A percentile compares a stretch with the other conserved stretches of the same genome.
Evolutionary conservation across 257 asterid species (phyloP).

Genomic region (Solanum sitiens): DNA sequence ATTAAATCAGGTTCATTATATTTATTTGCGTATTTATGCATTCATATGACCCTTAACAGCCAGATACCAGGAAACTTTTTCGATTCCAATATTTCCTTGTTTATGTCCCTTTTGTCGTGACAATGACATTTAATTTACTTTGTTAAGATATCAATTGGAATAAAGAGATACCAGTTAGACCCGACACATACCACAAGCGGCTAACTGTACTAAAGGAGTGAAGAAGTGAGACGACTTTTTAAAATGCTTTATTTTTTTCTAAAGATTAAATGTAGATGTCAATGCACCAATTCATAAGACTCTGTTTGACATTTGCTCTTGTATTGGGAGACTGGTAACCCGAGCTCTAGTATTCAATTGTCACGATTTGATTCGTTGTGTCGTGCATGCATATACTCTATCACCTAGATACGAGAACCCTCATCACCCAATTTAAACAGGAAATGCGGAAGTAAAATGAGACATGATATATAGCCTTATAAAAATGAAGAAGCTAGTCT

Average conservation of each 20-base stretch:
- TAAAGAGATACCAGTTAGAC: not conserved
- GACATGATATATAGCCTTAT: not conserved
- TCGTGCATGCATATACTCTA: not conserved
- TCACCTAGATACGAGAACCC: not conserved
- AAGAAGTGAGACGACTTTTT: not conserved
- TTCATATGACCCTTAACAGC: not conserved
- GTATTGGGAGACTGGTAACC: no score
- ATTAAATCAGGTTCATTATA: no score
- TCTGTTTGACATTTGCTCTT: not conserved
- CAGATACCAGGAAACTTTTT: not conserved
- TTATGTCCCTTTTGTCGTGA: not conserved
- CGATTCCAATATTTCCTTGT: not conserved
- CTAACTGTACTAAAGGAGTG: not conserved
- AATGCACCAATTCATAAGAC: not conserved
- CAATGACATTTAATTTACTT: not conserved
- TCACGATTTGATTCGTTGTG: not conserved
- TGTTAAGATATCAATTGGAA: no score
- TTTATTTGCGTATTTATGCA: not conserved
- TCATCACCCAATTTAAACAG: not conserved
- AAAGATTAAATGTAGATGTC: not conserved
- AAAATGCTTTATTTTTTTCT: not conserved
- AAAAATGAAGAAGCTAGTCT: not conserved
- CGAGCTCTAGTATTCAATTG: not conserved
- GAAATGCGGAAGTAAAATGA: not conserved
- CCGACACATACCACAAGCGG: not conserved